These are phyloP conservation scores for Nitzschia inconspicua DNA, from an alignment of 108 stramenopile species.

Conservation along the genomic window DNA sequence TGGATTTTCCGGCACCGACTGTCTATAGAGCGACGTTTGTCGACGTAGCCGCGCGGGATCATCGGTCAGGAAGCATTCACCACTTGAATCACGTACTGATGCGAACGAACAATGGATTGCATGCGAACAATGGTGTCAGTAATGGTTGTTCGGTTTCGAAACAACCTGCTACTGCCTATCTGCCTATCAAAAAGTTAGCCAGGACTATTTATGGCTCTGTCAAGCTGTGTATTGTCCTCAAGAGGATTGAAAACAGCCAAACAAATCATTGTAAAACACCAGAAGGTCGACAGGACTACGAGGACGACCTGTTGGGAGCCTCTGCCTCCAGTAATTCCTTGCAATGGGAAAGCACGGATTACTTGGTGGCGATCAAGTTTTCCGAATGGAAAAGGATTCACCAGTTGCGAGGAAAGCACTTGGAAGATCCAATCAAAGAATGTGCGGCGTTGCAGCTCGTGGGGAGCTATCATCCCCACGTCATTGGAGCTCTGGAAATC, in stretches of 20 bases:
- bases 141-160: no score
- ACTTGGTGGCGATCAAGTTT: slow-evolving; percentile 71
- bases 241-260: not conserved
- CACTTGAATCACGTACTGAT: slow-evolving; percentile 35
- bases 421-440: slow-evolving; percentile 89
- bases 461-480: slow-evolving; percentile 73
- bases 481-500: slow-evolving; percentile 71
- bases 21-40: slow-evolving; percentile 40
- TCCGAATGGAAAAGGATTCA: slow-evolving; percentile 62
- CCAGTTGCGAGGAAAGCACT: slow-evolving; percentile 48
- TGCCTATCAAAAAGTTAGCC: slow-evolving; percentile 35
- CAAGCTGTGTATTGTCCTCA: slow-evolving; percentile 58
- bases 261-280: slow-evolving; percentile 16
- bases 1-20: slow-evolving; percentile 67
- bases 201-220: slow-evolving; percentile 69
- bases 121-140: slow-evolving; percentile 7
- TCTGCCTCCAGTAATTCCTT: slow-evolving; percentile 17
- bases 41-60: slow-evolving; percentile 49
- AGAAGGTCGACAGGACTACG: slow-evolving; percentile 51
- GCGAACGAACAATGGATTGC: slow-evolving; percentile 19
- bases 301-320: slow-evolving; percentile 38
- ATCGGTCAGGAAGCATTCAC: slow-evolving; percentile 39
- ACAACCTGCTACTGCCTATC: slow-evolving; percentile 21
- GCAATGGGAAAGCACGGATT: slow-evolving; percentile 74
- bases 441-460: slow-evolving; percentile 85